Base-by-base conservation (phyloP, 164 flowering plant genomes). In the Tetrastigma voinierianum region DNA sequence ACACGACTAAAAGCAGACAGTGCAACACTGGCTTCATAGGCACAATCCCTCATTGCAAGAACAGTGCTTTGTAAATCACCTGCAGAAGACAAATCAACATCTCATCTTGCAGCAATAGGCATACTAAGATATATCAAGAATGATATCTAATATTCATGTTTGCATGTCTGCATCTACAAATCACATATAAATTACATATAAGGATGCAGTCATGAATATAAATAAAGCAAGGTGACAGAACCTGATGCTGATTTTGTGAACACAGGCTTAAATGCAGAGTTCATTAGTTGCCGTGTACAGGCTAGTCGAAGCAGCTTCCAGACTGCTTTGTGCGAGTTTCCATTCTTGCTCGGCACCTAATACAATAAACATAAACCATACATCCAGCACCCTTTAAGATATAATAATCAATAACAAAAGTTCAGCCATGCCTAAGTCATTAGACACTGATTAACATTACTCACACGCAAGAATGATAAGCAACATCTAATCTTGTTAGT, bases 261-360 rank as follows among this genome's bases (percentile, higher is more conserved):
- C 80, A 67, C 94, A 91, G 71, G 91, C 92, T n/a, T n/a, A n/a
- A 73, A 79, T 67, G 65, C 69, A 52, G 40, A 91, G 96, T 76
- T 91, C 96, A 74, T 82, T 90, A 44, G 90, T 77, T 56, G 90
- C 91, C 78, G 96, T 77, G 70, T 77, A 78, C 64, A 92, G 76
- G 74, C 77, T 82, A 81, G 52, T 84, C 18, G 96, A 78, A 60
- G 96, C 96, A 76, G 87, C 87, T 69, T 95, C 97, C 90, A 90
- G 69, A 77, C 72, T 87, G 77, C 77, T 87, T 69, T 95, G 83
- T 48, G 95, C 92, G 63, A 85, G 74, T 79, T 85, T 86, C 96
- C 93, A 89, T 64, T 95, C 98, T 66, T 89, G 87, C 70, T 95
- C 98, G 68, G 89, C 72, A 78, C 94, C 98, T 95, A 78, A 66